These are phyloP conservation scores for Thecaphora thlaspeos DNA, from an alignment of 1,284 basidiomycete species.

Conservation along the genomic window DNA sequence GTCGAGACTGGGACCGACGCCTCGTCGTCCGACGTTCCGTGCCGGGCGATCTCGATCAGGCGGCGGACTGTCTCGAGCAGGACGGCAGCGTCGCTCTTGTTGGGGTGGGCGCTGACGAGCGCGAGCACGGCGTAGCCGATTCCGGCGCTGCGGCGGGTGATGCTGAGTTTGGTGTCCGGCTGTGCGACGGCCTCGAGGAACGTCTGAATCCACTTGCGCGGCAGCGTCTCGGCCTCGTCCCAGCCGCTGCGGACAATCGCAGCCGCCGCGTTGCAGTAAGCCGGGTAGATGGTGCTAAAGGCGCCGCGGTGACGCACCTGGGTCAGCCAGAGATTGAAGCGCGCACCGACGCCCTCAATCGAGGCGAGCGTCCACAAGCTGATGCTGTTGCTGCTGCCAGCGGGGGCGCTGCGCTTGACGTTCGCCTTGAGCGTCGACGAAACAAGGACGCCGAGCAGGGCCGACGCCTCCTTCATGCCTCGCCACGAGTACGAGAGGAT, in stretches of 20 bases:
- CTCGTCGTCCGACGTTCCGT: conserved; percentile 1
- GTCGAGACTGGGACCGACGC: conserved; percentile 22
- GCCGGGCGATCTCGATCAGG: conserved; percentile 25
- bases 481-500: conserved; percentile 58
- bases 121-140: conserved; percentile 58
- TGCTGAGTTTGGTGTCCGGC: conserved; percentile 45
- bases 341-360: conserved; percentile 43
- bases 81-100: conserved; percentile 16
- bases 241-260: conserved; percentile 40
- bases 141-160: conserved; percentile 58
- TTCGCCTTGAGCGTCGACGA: conserved; percentile 25
- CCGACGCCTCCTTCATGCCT: conserved; percentile 58
- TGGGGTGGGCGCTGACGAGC: conserved; percentile 48
- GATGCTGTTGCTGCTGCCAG: not conserved
- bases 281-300: conserved; percentile 57
- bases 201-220: conserved; percentile 51
- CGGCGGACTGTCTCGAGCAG: conserved; percentile 21
- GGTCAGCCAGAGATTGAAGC: conserved; percentile 57
- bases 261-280: conserved; percentile 46
- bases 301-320: conserved; percentile 58
- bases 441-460: conserved; percentile 51
- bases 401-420: not conserved
- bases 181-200: conserved; percentile 38
- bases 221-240: conserved; percentile 34
- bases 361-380: conserved; percentile 11